These are phyloP conservation scores for Friedmanniomyces endolithicus DNA, from an alignment of 495 filamentous ascomycete genomes.

Conservation along the genomic window DNA sequence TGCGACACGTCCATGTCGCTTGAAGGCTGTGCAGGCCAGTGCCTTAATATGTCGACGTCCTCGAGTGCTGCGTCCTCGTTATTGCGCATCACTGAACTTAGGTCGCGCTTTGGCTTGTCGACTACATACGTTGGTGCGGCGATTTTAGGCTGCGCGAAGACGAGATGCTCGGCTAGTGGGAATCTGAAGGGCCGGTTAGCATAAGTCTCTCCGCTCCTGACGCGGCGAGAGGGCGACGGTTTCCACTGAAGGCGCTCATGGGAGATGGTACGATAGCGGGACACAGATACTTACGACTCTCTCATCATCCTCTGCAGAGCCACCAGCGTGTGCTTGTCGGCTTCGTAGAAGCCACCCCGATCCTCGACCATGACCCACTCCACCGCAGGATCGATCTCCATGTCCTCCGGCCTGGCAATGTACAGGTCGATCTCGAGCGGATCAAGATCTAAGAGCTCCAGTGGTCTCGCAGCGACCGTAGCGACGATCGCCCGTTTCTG, in stretches of 20 bases:
- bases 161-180: conserved; percentile 50
- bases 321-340: conserved; percentile 54
- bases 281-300: conserved; percentile 38
- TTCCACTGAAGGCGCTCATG: conserved; percentile 8
- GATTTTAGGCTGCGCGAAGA: conserved; percentile 37
- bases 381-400: conserved; percentile 53
- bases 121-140: conserved; percentile 39
- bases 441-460: conserved; percentile 45
- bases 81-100: conserved; percentile 30
- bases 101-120: conserved; percentile 35
- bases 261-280: not conserved
- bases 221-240: not conserved
- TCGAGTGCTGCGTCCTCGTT: conserved; percentile 22
- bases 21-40: conserved; percentile 37
- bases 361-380: conserved; percentile 73
- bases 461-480: conserved; percentile 56
- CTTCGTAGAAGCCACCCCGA: conserved; percentile 59
- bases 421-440: conserved; percentile 68
- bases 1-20: conserved; percentile 59
- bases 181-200: conserved; percentile 36
- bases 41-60: conserved; percentile 37
- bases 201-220: not conserved
- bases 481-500: conserved; percentile 54
- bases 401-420: conserved; percentile 49
- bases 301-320: conserved; percentile 59